These are phyloP conservation scores for Russula olivacea DNA, from an alignment of 768 basidiomycete genomes.

Conservation along the genomic window DNA sequence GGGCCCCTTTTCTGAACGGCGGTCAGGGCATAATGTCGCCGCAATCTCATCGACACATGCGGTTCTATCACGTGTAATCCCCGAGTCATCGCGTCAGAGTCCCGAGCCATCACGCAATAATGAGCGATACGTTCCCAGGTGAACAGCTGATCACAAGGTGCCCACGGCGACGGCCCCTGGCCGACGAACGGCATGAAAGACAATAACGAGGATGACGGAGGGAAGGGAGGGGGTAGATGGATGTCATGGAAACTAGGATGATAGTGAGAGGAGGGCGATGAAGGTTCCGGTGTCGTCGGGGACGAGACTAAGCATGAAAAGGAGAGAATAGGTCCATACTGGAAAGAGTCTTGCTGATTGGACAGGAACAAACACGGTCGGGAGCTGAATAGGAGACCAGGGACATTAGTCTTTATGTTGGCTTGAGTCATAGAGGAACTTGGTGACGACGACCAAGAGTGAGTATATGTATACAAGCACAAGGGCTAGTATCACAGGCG, in stretches of 20 bases:
- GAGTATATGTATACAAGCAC: background rate
- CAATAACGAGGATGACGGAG: background rate
- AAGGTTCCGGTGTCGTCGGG: background rate
- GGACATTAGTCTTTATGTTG: background rate
- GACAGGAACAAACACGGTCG: background rate
- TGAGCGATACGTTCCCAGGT: background rate
- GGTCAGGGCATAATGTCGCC: background rate
- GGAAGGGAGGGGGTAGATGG: background rate
- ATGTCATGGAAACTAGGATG: background rate
- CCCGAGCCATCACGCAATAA: constrained; percentile 25
- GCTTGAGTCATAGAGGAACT: background rate
- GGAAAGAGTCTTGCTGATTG: background rate
- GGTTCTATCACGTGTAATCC: constrained; percentile 16
- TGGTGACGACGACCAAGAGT: background rate
- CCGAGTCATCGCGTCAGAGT: constrained; percentile 20
- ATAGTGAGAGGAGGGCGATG: background rate
- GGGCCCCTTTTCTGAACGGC: background rate
- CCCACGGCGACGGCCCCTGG: background rate
- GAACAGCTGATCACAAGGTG: background rate
- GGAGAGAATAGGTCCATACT: background rate
- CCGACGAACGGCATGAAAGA: background rate
- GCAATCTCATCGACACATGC: background rate
- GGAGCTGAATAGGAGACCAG: background rate
- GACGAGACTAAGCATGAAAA: background rate
- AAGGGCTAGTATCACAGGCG: background rate